Evolutionary conservation across 2,329 filamentous ascomycete genomes (phyloP).

Genomic region (Talaromyces sp.): DNA sequence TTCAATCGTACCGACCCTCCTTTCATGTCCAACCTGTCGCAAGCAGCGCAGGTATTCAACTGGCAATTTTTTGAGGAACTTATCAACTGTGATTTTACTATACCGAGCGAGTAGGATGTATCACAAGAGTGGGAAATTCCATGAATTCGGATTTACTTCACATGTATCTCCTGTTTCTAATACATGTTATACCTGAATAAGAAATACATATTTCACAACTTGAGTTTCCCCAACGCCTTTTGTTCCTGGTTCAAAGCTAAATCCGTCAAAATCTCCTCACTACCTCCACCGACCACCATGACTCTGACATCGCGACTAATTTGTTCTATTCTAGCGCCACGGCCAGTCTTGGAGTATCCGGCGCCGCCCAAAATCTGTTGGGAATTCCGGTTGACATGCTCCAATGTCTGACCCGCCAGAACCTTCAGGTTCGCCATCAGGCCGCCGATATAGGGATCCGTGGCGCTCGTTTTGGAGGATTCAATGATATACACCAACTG

Average conservation of each 20-base stretch:
- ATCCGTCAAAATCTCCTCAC: slow-evolving; percentile 53
- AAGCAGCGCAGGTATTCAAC: background rate
- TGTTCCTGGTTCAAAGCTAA: slow-evolving; percentile 48
- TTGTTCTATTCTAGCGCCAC: slow-evolving; percentile 24
- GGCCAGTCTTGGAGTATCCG: background rate
- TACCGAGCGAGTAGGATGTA: too few relatives aligned
- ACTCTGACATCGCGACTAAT: slow-evolving; percentile 51
- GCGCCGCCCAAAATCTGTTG: slow-evolving; percentile 1
- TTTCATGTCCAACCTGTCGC: background rate
- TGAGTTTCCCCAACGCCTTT: slow-evolving; percentile 1
- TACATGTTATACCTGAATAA: too few relatives aligned
- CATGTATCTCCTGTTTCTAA: too few relatives aligned
- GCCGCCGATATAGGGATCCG: background rate
- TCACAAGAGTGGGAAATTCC: too few relatives aligned
- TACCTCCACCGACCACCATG: slow-evolving; percentile 53
- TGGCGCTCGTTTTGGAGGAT: background rate
- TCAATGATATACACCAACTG: background rate
- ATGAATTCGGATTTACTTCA: too few relatives aligned
- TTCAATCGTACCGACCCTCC: background rate
- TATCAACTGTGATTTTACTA: background rate
- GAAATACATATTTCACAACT: too few relatives aligned
- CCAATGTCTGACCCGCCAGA: background rate
- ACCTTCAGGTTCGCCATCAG: background rate
- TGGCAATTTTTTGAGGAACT: background rate
- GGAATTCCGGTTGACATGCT: background rate